Evolutionary conservation across 805 yeast genomes (phyloP), one percentile per base, ranked within the genome.

Genomic region (Sporopachydermia lactativora): DNA sequence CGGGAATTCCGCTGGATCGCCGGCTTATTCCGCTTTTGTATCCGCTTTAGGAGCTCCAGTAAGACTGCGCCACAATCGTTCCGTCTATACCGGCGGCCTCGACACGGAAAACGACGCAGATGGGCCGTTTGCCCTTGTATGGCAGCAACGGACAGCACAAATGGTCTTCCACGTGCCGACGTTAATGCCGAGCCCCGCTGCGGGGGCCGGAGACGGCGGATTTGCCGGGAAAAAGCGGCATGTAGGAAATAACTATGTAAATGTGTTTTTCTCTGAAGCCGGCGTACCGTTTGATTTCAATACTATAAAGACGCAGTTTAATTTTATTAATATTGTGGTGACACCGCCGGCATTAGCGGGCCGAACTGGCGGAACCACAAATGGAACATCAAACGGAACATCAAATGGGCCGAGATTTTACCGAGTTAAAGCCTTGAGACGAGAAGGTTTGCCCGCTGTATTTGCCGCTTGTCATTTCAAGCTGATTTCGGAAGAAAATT

Each of bases 191-290:
- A 52, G 53, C 15, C 56, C 58, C 3, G 8, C 31, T n/a, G 49
- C 47, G 15, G 42, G 44, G 34, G 47, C 46, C 6, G 63, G 67
- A 39, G 80, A 77, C 47, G 52, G 55, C 3, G 51, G 52, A 14
- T 62, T 58, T 18, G 68, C 76, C 13, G 53, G 68, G 54, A 85
- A 84, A 58, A 85, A 85, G 57, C 62, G 86, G 42, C 96, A 85
- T 54, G 80, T 85, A 46, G 96, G 96, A 4, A 85, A 85, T 59
- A 72, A 84, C 53, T 77, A 75, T 55, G 92, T 85, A 42, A 81
- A 79, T 52, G 73, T 85, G 17, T 85, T 70, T 54, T 86, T 77
- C 62, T 83, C 85, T 51, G 95, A 85, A 49, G 74, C 85, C 2
- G 75, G 76, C 0, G 56, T 58, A 3, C 71, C 75, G 3, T 82